Base-by-base conservation (phyloP, 768 basidiomycete genomes). In the Trametes gibbosa region DNA sequence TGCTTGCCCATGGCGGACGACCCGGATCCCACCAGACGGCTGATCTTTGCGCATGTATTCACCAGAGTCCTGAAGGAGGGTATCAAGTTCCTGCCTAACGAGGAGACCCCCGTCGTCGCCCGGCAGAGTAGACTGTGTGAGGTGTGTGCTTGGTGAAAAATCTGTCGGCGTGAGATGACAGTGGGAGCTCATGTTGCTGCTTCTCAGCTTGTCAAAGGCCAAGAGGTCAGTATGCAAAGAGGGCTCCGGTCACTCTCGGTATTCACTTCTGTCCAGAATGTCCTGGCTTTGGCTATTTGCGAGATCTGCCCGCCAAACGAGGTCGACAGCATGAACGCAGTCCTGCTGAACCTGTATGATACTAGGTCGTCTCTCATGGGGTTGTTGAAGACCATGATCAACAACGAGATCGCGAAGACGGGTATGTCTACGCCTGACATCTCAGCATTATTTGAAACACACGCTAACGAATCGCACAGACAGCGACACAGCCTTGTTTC, bases 321-420 rank as follows among this genome's bases (percentile, higher is more conserved):
- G 66, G 85, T 90, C 4, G 93, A 95, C 56, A 85, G 86, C 63
- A 89, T 96, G 75, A 86, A 91, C 47, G 85, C 87, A 2, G 87
- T 96, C 19, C 74, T 98, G 45, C 81, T 97, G 66, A 91, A 95
- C 61, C 75, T 93, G 23, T 95, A 95, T 69, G 89, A 96, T 69
- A 86, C 87, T 7, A 83, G 88, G 12, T 77, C 84, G 12, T 82
- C 85, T 3, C 72, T 95, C 25, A 80, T 94, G 73, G 77, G 74
- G 17, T 76, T 98, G 43, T 79, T 96, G 68, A 92, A 92, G 70
- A 79, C 82, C 16, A 84, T 96, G 80, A 87, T 97, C 59, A 90
- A 94, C 67, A 80, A 86, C 50, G 95, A 98, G 73, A 83, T 98
- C 39, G 76, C 83, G 13, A 79, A 81, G 47, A 91, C 91, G 35